phyloP scores from a whole-genome alignment of 345 rosid genomes.

The Nephelium lappaceum region DNA sequence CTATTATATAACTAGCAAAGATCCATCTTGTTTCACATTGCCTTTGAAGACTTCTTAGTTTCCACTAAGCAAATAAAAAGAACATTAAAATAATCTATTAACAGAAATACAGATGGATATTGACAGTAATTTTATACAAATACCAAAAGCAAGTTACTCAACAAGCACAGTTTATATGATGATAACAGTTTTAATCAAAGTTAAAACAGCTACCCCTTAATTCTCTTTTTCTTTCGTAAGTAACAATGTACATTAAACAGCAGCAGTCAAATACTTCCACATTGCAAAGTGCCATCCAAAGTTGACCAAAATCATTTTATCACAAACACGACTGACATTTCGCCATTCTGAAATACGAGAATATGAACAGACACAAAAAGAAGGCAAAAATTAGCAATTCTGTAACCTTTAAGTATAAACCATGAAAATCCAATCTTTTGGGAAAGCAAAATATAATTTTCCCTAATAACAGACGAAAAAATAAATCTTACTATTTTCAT shows the following conservation, averaged over 20 bases:
- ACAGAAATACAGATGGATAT: neutral
- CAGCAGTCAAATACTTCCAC: neutral
- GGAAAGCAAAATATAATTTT: neutral
- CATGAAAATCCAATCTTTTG: neutral
- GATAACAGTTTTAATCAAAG: neutral
- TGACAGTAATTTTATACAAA: neutral
- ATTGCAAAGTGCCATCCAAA: neutral
- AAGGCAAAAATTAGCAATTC: neutral
- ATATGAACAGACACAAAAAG: neutral
- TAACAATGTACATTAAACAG: neutral
- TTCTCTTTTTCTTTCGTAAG: neutral
- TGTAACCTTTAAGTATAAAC: no score
- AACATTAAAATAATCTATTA: constrained; percentile 1
- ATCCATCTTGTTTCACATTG: neutral
- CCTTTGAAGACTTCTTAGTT: constrained; percentile 2
- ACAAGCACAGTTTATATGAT: neutral
- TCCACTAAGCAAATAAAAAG: neutral
- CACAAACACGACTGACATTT: neutral
- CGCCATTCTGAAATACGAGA: neutral
- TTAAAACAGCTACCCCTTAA: neutral
- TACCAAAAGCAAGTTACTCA: neutral
- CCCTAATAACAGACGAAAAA: neutral
- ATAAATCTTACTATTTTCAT: neutral
- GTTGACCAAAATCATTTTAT: neutral
- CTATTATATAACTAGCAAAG: neutral